Evolutionary conservation across 169 alveolate species (phyloP).

Genomic region (Plasmodium vinckei): DNA sequence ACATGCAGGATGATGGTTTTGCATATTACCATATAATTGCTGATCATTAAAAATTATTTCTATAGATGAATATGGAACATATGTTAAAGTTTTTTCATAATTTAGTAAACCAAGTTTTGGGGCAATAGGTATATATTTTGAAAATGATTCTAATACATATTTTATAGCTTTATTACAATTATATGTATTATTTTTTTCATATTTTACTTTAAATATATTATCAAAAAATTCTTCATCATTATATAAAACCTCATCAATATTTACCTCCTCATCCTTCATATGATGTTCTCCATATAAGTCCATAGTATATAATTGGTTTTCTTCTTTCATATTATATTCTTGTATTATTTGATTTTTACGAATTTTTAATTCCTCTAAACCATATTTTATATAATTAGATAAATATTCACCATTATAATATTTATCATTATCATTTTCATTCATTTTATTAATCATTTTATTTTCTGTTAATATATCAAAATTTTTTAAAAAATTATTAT

Average conservation of each 20-base stretch:
- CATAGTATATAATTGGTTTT: slow-evolving; percentile 63
- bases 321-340: slow-evolving; percentile 67
- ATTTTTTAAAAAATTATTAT: slow-evolving; percentile 32
- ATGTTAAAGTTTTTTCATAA: slow-evolving; percentile 82
- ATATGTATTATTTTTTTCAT: slow-evolving; percentile 73
- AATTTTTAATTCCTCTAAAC: slow-evolving; percentile 61
- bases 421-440: slow-evolving; percentile 13
- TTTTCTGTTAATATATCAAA: slow-evolving; percentile 27
- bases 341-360: slow-evolving; percentile 51
- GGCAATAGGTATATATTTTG: slow-evolving; percentile 79
- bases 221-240: slow-evolving; percentile 72
- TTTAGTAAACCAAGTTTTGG: slow-evolving; percentile 79
- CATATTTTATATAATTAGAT: slow-evolving; percentile 38
- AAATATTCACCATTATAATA: slow-evolving; percentile 74
- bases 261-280: slow-evolving; percentile 71
- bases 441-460: slow-evolving; percentile 55
- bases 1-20: slow-evolving; percentile 90
- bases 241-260: slow-evolving; percentile 33
- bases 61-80: slow-evolving; percentile 87
- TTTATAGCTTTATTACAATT: slow-evolving; percentile 62
- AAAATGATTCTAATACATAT: slow-evolving; percentile 78
- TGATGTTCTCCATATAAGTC: slow-evolving; percentile 61
- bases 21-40: slow-evolving; percentile 90
- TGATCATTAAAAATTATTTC: slow-evolving; percentile 88
- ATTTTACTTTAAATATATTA: slow-evolving; percentile 72